These are phyloP conservation scores for Aspergillus persii DNA, from an alignment of 2,329 filamentous ascomycete species.

Conservation along the genomic window DNA sequence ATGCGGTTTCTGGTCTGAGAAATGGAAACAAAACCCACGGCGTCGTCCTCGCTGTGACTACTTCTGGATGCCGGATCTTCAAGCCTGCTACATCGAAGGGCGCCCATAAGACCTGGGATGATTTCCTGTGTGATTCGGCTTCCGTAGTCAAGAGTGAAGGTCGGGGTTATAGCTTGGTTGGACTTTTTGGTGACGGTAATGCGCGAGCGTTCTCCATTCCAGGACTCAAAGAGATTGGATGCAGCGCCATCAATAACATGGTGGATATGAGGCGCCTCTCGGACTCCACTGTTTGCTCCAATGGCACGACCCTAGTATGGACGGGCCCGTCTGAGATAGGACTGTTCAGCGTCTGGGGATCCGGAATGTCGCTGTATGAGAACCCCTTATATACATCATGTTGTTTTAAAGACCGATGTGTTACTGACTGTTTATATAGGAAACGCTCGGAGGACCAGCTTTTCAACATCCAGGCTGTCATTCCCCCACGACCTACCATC, in stretches of 20 bases:
- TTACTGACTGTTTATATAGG: conserved; percentile 26
- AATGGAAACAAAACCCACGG: conserved; percentile 75
- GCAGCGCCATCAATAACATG: conserved; percentile 60
- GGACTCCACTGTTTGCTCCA: conserved; percentile 68
- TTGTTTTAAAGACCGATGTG: neutral
- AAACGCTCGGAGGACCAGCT: conserved; percentile 65
- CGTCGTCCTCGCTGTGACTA: conserved; percentile 73
- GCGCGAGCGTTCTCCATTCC: conserved; percentile 84
- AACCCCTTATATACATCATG: conserved; percentile 13
- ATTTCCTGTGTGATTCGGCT: conserved; percentile 77
- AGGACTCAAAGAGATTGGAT: conserved; percentile 77
- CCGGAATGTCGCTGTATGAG: conserved; percentile 62
- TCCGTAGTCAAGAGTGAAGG: conserved; percentile 71
- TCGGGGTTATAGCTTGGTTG: conserved; percentile 75
- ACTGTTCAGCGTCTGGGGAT: conserved; percentile 80
- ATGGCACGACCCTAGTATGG: conserved; percentile 85
- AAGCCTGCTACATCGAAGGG: conserved; percentile 81
- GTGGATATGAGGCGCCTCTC: conserved; percentile 72
- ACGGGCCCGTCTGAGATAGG: conserved; percentile 82
- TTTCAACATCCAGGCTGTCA: conserved; percentile 70
- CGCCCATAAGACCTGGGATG: conserved; percentile 87
- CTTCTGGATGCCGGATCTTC: conserved; percentile 78
- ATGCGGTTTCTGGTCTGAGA: conserved; percentile 71
- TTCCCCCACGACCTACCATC: conserved; percentile 84
- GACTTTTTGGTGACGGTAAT: conserved; percentile 78